Evolutionary conservation across 2,329 filamentous ascomycete species (phyloP).

Genomic region (Aspergillus oerlinghausenensis): DNA sequence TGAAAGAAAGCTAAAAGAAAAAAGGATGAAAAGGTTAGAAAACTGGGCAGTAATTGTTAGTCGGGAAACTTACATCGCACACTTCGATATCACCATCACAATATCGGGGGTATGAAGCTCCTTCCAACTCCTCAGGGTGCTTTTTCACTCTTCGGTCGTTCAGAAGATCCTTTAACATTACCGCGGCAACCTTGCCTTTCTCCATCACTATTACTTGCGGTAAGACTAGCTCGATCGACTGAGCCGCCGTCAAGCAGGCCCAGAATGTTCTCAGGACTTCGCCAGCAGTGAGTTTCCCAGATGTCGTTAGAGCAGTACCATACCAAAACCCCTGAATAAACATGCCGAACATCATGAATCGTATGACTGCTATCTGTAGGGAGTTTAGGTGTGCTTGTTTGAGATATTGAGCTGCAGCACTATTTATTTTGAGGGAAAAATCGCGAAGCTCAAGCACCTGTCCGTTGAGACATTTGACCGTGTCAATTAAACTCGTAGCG

Average conservation of each 20-base stretch:
- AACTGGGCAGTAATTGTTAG: background rate
- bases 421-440: conserved; percentile 56
- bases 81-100: conserved; percentile 68
- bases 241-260: conserved; percentile 69
- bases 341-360: conserved; percentile 69
- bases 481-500: conserved; percentile 69
- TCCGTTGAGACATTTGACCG: conserved; percentile 82
- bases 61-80: conserved; percentile 49
- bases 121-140: conserved; percentile 23
- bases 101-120: conserved; percentile 26
- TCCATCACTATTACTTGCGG: conserved; percentile 73
- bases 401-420: conserved; percentile 60
- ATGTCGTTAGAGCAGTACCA: conserved; percentile 64
- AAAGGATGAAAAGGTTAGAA: conserved; percentile 11
- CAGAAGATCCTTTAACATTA: conserved; percentile 53
- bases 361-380: conserved; percentile 67
- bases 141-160: conserved; percentile 18
- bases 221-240: conserved; percentile 68
- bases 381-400: conserved; percentile 65
- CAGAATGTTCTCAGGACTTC: conserved; percentile 81
- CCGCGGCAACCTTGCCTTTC: conserved; percentile 72
- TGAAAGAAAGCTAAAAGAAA: conserved; percentile 63
- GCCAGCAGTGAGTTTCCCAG: conserved; percentile 56
- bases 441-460: conserved; percentile 63
- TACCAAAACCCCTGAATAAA: conserved; percentile 93